Evolutionary conservation across 805 yeast species (phyloP).

Genomic region (Spathaspora passalidarum): DNA sequence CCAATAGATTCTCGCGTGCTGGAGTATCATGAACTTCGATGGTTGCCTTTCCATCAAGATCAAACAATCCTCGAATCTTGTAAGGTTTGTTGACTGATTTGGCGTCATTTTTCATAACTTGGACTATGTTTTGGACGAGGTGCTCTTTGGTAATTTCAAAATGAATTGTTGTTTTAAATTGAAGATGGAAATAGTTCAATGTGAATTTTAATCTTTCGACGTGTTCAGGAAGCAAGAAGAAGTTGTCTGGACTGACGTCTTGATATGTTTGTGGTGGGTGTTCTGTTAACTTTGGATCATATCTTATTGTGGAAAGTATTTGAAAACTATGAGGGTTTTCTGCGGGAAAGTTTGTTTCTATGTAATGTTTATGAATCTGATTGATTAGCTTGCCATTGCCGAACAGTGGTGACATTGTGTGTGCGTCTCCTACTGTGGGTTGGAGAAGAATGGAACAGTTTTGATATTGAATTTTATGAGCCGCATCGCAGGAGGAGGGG

Average conservation of each 20-base stretch:
- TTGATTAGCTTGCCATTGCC: neutral
- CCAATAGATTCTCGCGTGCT: conserved; percentile 23
- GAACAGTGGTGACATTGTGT: neutral
- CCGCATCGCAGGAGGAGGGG: no score
- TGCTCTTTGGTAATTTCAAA: conserved; percentile 40
- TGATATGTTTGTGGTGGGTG: conserved; percentile 24
- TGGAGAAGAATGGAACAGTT: no score
- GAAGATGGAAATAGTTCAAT: conserved; percentile 44
- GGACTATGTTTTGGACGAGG: conserved; percentile 33
- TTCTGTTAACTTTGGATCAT: conserved; percentile 56
- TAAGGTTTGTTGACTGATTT: conserved; percentile 22
- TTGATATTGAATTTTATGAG: no score
- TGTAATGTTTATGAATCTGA: conserved; percentile 1
- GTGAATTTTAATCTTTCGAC: conserved; percentile 55
- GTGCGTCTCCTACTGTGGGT: neutral
- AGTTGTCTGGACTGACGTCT: conserved; percentile 30
- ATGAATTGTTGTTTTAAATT: conserved; percentile 19
- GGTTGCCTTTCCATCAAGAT: conserved; percentile 24
- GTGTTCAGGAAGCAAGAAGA: conserved; percentile 67
- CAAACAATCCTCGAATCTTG: conserved; percentile 31
- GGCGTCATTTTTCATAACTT: conserved; percentile 23
- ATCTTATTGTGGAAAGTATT: conserved; percentile 69
- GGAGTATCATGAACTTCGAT: conserved; percentile 33
- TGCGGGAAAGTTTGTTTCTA: conserved; percentile 5
- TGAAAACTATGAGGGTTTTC: conserved; percentile 39